phyloP scores from a whole-genome alignment of 2,329 filamentous ascomycete species.

The Fusarium concolor region DNA sequence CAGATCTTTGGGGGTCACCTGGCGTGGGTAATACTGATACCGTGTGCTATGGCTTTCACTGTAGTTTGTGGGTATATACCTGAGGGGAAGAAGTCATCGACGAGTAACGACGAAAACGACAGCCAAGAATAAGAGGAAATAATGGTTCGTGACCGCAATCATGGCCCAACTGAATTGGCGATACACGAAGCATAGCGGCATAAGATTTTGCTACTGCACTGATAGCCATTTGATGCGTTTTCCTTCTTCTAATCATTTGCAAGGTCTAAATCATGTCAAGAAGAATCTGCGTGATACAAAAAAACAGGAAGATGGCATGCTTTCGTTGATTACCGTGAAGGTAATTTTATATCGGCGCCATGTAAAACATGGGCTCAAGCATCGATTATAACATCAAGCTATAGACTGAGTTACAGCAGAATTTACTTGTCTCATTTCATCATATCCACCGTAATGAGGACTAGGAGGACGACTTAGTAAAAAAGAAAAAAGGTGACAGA shows the following conservation, averaged over 20 bases:
- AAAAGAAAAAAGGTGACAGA: too few species aligned
- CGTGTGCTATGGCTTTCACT: conserved; percentile 46
- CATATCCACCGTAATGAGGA: too few species aligned
- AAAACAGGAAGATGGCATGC: not conserved
- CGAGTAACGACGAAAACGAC: conserved; percentile 23
- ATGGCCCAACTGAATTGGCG: not conserved
- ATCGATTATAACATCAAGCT: not conserved
- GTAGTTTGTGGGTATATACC: conserved; percentile 47
- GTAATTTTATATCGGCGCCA: not conserved
- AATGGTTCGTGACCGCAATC: too few species aligned
- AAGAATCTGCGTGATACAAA: not conserved
- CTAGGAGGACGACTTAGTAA: too few species aligned
- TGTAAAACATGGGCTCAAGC: not conserved
- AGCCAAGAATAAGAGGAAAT: not conserved
- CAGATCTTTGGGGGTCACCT: conserved; percentile 72
- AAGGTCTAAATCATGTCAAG: not conserved
- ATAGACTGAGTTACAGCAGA: too few species aligned
- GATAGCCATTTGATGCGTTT: not conserved
- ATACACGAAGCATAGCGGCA: not conserved
- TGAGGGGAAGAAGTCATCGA: conserved; percentile 36
- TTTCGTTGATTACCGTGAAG: not conserved
- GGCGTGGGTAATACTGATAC: conserved; percentile 51
- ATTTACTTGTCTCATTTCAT: too few species aligned
- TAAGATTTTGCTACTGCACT: not conserved
- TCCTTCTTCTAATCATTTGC: not conserved